phyloP scores from a whole-genome alignment of 768 basidiomycete species.

The Russula ochroleuca region DNA sequence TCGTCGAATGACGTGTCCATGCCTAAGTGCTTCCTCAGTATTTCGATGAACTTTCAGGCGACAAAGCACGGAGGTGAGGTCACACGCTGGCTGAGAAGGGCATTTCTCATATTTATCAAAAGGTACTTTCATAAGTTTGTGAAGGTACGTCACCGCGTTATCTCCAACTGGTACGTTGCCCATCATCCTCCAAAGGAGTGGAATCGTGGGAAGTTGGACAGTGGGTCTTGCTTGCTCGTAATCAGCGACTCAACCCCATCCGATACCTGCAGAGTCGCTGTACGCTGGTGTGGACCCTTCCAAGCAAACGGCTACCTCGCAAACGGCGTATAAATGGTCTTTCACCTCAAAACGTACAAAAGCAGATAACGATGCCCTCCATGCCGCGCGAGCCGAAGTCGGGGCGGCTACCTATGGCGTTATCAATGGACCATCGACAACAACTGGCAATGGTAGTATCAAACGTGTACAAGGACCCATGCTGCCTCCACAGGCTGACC shows the following conservation, averaged over 20 bases:
- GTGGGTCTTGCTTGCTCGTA: constrained; percentile 38
- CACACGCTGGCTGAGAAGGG: constrained; percentile 24
- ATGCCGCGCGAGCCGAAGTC: constrained; percentile 56
- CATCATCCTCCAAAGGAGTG: constrained; percentile 48
- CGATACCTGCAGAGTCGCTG: constrained; percentile 41
- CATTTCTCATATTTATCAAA: constrained; percentile 33
- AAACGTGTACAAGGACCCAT: constrained; percentile 61
- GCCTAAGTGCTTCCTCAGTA: constrained; percentile 47
- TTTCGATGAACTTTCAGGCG: constrained; percentile 80
- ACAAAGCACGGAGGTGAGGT: constrained; percentile 69
- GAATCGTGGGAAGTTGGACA: constrained; percentile 72
- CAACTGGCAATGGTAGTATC: constrained; percentile 23
- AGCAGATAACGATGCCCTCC: constrained; percentile 57
- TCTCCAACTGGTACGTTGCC: constrained; percentile 10
- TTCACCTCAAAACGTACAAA: constrained; percentile 65
- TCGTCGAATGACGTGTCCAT: constrained; percentile 4
- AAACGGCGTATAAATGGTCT: constrained; percentile 85
- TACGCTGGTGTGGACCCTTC: constrained; percentile 60
- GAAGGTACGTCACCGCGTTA: constrained; percentile 46
- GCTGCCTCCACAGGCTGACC: constrained; percentile 64
- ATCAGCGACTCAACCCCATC: constrained; percentile 1
- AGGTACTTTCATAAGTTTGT: constrained; percentile 94
- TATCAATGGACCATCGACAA: constrained; percentile 23
- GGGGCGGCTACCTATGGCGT: constrained; percentile 41
- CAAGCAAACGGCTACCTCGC: constrained; percentile 53